Evolutionary conservation across 768 basidiomycete species (phyloP).

Genomic region (Tricholoma sp.): DNA sequence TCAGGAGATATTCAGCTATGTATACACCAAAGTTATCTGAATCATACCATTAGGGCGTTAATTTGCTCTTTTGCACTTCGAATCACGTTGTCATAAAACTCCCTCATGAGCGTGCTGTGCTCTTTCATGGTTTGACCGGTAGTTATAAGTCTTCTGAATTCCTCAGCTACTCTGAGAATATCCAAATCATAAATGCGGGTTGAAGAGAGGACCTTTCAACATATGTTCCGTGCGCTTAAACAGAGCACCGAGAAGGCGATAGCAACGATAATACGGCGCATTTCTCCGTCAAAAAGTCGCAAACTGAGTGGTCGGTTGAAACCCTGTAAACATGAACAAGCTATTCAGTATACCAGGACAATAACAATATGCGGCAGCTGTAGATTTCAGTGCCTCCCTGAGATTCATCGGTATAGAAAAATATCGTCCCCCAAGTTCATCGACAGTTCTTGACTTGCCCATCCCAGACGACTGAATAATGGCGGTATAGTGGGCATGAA

Average conservation of each 20-base stretch:
- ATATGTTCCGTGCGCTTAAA: not conserved
- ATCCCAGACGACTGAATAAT: slow-evolving; percentile 15
- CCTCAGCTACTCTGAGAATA: not conserved
- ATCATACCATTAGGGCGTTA: not conserved
- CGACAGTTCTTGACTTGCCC: slow-evolving; percentile 3
- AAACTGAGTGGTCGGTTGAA: not conserved
- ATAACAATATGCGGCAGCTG: not conserved
- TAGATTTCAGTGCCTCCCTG: not conserved
- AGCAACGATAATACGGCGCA: not conserved
- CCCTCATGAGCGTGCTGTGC: not conserved
- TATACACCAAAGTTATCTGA: not conserved
- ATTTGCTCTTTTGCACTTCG: not conserved
- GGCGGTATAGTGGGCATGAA: not conserved
- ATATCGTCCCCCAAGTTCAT: not conserved
- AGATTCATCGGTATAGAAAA: slow-evolving; percentile 15
- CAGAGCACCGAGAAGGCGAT: not conserved
- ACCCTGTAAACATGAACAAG: not conserved
- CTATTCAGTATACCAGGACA: not conserved
- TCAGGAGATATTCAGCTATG: not conserved
- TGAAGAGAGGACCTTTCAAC: not conserved
- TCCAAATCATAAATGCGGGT: too few species aligned
- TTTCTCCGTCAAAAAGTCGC: not conserved
- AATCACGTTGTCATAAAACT: not conserved
- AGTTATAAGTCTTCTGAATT: not conserved
- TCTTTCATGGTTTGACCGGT: not conserved